Evolutionary conservation across 257 asterid species (phyloP).

Genomic region (Solanum pinnatisectum): DNA sequence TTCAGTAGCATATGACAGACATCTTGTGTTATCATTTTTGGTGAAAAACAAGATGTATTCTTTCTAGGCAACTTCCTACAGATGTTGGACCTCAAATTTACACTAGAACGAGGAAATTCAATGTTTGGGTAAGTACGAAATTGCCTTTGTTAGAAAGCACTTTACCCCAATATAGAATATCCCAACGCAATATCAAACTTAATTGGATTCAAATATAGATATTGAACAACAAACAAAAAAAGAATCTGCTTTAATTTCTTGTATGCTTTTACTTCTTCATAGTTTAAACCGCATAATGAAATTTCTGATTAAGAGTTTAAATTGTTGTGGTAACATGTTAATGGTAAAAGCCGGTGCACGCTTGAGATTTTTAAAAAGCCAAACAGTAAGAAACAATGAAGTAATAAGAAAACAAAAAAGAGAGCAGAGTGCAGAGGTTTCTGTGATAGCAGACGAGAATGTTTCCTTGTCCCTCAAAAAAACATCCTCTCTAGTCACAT

Average conservation of each 20-base stretch:
- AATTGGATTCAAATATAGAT: too few species aligned
- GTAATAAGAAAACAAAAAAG: conserved; percentile 15
- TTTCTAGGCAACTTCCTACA: not conserved
- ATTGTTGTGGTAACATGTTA: not conserved
- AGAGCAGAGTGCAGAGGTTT: conserved; percentile 1
- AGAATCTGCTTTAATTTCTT: not conserved
- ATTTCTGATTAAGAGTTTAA: not conserved
- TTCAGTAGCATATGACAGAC: not conserved
- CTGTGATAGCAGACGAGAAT: conserved; percentile 31
- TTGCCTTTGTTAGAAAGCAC: fast-evolving
- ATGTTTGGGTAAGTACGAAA: not conserved
- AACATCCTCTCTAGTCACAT: conserved; percentile 22
- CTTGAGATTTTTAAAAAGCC: conserved; percentile 8
- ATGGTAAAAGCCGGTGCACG: conserved; percentile 4
- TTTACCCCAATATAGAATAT: too few species aligned
- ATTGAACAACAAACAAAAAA: not conserved
- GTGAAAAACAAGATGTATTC: not conserved
- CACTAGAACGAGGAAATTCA: not conserved
- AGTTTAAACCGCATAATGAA: too few species aligned
- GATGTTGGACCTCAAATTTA: not conserved
- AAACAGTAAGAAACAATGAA: conserved; percentile 3
- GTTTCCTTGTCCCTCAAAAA: conserved; percentile 58
- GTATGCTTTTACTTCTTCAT: not conserved
- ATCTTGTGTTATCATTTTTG: not conserved
- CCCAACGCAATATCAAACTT: fast-evolving